Evolutionary conservation across 371 early-diverging fungal species (phyloP).

Genomic region (Dinochytrium kinnereticum): DNA sequence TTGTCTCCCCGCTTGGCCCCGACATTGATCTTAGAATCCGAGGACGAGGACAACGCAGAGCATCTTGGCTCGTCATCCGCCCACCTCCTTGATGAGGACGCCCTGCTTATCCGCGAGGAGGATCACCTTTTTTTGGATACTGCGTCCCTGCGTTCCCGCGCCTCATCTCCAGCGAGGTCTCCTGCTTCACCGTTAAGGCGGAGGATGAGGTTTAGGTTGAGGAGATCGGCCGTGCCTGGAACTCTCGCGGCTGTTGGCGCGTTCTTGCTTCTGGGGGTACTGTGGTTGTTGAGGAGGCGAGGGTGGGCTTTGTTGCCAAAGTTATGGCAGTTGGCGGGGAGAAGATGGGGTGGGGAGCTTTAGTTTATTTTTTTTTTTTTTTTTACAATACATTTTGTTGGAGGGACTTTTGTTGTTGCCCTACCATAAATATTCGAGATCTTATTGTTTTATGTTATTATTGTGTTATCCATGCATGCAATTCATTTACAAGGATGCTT

Average conservation of each 20-base stretch:
- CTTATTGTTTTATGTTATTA: too few species aligned
- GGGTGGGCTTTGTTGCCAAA: conserved; percentile 34
- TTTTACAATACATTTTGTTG: too few species aligned
- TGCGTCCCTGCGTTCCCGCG: neutral
- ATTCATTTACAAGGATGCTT: too few species aligned
- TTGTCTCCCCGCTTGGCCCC: conserved; percentile 6
- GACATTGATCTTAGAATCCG: neutral
- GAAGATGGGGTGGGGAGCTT: conserved; percentile 23
- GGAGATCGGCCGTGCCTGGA: conserved; percentile 18
- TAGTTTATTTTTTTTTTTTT: neutral
- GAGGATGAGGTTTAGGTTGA: conserved; percentile 18
- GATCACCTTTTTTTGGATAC: neutral
- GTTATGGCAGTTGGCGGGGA: conserved; percentile 31
- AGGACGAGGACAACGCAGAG: conserved; percentile 14
- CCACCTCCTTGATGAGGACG: neutral
- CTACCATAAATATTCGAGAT: too few species aligned
- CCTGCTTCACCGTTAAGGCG: neutral
- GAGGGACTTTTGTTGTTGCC: too few species aligned
- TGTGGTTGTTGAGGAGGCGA: conserved; percentile 29
- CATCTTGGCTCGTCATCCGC: too few species aligned
- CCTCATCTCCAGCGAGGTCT: neutral
- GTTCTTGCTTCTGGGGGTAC: conserved; percentile 24
- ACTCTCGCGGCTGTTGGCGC: conserved; percentile 33
- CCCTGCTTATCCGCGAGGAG: neutral
- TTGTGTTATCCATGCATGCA: too few species aligned